Conservation (phyloP, 2,329 filamentous ascomycete species). For the Penicillium decumbens region DNA sequence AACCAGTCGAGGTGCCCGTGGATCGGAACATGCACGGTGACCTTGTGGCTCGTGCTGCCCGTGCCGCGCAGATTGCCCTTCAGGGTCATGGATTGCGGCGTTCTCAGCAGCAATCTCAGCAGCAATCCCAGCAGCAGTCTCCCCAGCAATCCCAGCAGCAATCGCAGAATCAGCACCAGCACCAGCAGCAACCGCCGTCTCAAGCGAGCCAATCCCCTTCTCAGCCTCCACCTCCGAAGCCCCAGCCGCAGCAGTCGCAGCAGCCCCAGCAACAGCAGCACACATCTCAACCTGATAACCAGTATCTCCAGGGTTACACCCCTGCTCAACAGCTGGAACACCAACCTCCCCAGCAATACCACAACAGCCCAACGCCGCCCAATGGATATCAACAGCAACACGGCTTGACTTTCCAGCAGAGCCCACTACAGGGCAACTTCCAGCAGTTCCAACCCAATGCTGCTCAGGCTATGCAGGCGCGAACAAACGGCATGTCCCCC, state of each 20-base stretch:
- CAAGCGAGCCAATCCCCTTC: conserved; percentile 23
- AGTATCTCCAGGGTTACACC: conserved; percentile 35
- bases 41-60: conserved; percentile 46
- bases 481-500: conserved; percentile 32
- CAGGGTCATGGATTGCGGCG: conserved; percentile 41
- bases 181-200: conserved; percentile 21
- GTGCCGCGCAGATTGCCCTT: conserved; percentile 46
- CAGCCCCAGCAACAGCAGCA: conserved; percentile 21
- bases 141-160: no score
- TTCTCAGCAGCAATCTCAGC: conserved; percentile 34
- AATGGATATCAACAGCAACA: conserved; percentile 33
- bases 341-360: conserved; percentile 29
- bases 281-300: conserved; percentile 25
- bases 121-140: conserved; percentile 30
- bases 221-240: conserved; percentile 20
- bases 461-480: conserved; percentile 26
- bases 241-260: conserved; percentile 27
- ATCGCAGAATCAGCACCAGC: no score
- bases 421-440: conserved; percentile 38
- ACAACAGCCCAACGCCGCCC: conserved; percentile 35
- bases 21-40: conserved; percentile 43
- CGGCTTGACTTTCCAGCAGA: conserved; percentile 38
- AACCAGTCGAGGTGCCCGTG: conserved; percentile 38
- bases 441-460: conserved; percentile 40
- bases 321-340: conserved; percentile 30